These are phyloP conservation scores for Ceratocystis colombiana DNA, from an alignment of 2,329 filamentous ascomycete genomes.

Conservation along the genomic window DNA sequence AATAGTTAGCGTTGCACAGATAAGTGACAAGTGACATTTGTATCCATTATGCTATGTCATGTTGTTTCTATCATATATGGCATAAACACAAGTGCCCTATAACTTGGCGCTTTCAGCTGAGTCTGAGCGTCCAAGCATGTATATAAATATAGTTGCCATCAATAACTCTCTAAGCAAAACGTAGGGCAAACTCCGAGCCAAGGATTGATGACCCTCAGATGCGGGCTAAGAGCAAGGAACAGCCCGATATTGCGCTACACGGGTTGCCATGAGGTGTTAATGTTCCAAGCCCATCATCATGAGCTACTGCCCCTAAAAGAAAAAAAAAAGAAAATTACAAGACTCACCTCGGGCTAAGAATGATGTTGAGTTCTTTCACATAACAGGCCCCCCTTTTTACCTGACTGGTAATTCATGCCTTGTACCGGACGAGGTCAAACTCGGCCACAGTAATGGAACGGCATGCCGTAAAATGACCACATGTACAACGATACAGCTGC, in stretches of 20 bases:
- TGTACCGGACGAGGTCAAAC: neutral
- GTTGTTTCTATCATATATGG: neutral
- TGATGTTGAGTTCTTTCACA: neutral
- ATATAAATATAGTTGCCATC: neutral
- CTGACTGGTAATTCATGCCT: too few species aligned
- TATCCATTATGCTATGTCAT: neutral
- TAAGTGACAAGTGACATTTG: neutral
- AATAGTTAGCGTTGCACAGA: neutral
- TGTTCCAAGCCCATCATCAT: neutral
- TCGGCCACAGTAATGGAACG: neutral
- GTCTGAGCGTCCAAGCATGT: slow-evolving; percentile 5
- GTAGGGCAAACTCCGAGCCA: neutral
- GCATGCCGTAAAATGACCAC: neutral
- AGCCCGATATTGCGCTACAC: slow-evolving; percentile 1
- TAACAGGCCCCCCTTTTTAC: too few species aligned
- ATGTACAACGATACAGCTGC: neutral
- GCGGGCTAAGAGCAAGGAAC: slow-evolving; percentile 13
- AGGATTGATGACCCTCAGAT: neutral
- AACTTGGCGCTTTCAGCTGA: slow-evolving; percentile 7
- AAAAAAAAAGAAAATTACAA: neutral
- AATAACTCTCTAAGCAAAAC: neutral
- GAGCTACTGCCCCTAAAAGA: neutral
- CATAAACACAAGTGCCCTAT: neutral
- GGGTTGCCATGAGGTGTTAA: neutral
- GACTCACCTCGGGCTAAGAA: neutral